Conservation (phyloP, 768 basidiomycete genomes). For the Boletus pseudopeckii region DNA sequence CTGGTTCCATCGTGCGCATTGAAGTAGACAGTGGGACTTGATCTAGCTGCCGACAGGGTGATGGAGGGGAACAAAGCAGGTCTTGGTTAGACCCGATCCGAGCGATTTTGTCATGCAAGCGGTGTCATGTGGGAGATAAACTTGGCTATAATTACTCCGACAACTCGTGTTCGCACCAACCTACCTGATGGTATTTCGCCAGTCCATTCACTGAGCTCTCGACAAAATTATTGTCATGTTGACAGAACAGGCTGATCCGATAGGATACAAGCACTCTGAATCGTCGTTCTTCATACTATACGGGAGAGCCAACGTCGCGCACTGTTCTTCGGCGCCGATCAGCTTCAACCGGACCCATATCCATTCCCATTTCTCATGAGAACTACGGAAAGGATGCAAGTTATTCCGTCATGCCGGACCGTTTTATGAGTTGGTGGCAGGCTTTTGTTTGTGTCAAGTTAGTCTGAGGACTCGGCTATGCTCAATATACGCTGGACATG, state of each 20-base stretch:
- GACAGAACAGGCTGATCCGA: too few relatives aligned
- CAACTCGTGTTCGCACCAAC: too few relatives aligned
- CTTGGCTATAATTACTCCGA: neutral
- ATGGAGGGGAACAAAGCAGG: neutral
- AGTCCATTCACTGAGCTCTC: neutral
- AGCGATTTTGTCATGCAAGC: neutral
- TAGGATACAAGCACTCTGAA: neutral
- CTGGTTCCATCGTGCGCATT: conserved; percentile 6
- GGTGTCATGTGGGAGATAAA: neutral
- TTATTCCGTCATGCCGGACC: neutral
- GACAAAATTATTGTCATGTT: neutral
- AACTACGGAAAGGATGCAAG: neutral
- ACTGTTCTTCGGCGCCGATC: neutral
- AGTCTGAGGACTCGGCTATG: neutral
- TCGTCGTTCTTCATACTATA: neutral
- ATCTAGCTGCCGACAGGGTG: neutral
- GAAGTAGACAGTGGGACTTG: neutral
- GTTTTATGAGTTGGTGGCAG: neutral
- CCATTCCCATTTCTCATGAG: neutral
- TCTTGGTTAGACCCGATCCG: neutral
- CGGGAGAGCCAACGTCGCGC: neutral
- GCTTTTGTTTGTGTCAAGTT: neutral
- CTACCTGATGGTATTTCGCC: too few relatives aligned
- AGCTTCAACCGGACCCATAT: neutral
- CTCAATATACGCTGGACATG: neutral